Base-by-base conservation (phyloP, 371 early-diverging fungal genomes). In the Chytridiales sp. region DNA sequence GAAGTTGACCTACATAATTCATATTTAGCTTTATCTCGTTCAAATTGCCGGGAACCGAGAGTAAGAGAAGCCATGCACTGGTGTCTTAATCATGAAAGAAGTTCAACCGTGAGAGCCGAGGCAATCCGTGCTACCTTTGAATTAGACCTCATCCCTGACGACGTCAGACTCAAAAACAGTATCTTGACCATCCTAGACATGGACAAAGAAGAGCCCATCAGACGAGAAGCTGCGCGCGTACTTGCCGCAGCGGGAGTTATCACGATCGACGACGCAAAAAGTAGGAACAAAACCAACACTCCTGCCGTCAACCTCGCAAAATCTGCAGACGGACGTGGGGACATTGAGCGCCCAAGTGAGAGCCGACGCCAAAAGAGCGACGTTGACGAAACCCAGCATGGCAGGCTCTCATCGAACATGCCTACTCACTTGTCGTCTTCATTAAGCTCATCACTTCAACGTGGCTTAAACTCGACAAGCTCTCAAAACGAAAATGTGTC, bases 31-130 rank as follows among this genome's bases (percentile, higher is more conserved):
- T 22, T 26, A n/a, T n/a, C n/a, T n/a, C n/a, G 42, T n/a, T 50
- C 38, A n/a, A 49, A 62, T 34, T 71, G 64, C 59, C 43, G 41
- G 5, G 77, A 68, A 31, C 67, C 75, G 15, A 69, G 75, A 22
- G 59, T 69, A 13, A 39, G 61, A 2, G 75, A 73, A 55, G 47
- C 70, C 0, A 60, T 78, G 11, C 64, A 67, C 56, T 78, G 74
- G 61, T 59, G 55, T 21, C 46, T 78, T 13, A 56, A 66, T 24
- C 78, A 78, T 43, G 78, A 78, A 13, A 17, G 26, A 4, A 43
- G 61, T 39, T 32, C 64, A 0, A 52, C 63, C 22, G 78, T 78
- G 8, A 59, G 73, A 21, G 67, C 62, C 8, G 78, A 75, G 48
- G 72, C 78, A 24, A 66, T 74, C 34, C 38, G 67, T 8, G 61